Evolutionary conservation across 1,284 basidiomycete species (phyloP), one percentile per base, ranked within the genome.

Genomic region (Sanghuangporus baumii): DNA sequence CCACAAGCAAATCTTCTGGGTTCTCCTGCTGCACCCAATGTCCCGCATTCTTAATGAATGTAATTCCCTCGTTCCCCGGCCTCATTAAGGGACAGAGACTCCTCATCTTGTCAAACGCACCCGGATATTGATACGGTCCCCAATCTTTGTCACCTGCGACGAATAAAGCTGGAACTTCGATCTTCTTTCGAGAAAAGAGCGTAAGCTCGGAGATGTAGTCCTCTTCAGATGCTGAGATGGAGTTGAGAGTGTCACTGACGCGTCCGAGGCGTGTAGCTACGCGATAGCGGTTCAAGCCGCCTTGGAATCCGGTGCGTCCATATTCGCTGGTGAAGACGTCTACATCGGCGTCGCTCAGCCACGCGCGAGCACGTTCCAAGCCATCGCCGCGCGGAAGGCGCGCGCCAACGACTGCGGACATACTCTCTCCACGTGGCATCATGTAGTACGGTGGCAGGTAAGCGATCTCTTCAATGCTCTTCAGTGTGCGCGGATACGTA

Each of bases 11-110:
- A 48, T 74, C 76, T 57, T 77, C 73, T 2, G 78, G 76, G 20
- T 74, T 64, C 68, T 84, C 83, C 66, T 83, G 83, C 70, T 85
- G 84, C 20, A 82, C 81, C 84, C 86, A 86, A 71, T 86, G 85
- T 0, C 85, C 85, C 0, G 83, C 84, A 2, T 79, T 78, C 2
- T 80, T 74, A n/a, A 87, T 72, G 51, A 86, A 66, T n/a, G 82
- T 74, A 47, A 85, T 75, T 43, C 81, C 77, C 1, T 60, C 50
- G 20, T 38, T 34, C 2, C 60, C 60, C 9, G 40, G 26, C 37
- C 50, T 61, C 73, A 74, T 72, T 18, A 58, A 54, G 56, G 61
- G 65, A 62, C 74, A 75, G 6, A 66, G 65, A 47, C 67, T 64
- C 60, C 63, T 68, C 82, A 87, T 82, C 67, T 71, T 72, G 16